These are phyloP conservation scores for Licmophora abbreviata DNA, from an alignment of 108 stramenopile genomes.

Conservation along the genomic window DNA sequence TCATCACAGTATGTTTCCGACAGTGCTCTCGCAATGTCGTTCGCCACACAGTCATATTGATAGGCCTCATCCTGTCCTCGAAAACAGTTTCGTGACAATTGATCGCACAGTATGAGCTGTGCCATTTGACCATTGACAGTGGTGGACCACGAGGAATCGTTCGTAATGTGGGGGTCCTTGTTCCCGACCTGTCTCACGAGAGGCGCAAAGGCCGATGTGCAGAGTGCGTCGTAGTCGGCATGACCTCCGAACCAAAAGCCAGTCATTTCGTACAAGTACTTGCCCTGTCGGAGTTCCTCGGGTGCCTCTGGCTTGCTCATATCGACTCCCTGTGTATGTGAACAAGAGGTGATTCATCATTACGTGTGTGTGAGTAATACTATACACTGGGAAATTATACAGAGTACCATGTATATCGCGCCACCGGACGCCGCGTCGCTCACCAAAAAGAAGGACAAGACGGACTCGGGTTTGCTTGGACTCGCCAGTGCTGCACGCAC, in stretches of 20 bases:
- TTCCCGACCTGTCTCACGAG: conserved; percentile 15
- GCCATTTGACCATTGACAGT: conserved; percentile 34
- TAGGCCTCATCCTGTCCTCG: conserved; percentile 54
- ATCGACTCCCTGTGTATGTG: too few relatives aligned
- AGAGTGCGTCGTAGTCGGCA: conserved; percentile 26
- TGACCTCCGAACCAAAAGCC: conserved; percentile 23
- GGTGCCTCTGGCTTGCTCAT: not conserved
- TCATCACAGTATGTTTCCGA: not conserved
- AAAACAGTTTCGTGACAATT: conserved; percentile 57
- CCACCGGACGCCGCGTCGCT: conserved; percentile 9
- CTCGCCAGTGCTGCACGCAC: conserved; percentile 5
- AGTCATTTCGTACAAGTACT: not conserved
- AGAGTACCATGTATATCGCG: too few relatives aligned
- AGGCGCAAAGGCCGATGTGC: conserved; percentile 8
- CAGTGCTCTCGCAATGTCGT: conserved; percentile 6
- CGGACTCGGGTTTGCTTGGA: conserved; percentile 12
- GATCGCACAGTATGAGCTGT: conserved; percentile 51
- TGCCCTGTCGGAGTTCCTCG: conserved; percentile 1
- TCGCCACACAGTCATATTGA: conserved; percentile 38
- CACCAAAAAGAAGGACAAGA: conserved; percentile 31
- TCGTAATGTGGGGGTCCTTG: not conserved
- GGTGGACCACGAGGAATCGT: conserved; percentile 23
- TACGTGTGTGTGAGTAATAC: too few relatives aligned
- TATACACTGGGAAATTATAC: too few relatives aligned
- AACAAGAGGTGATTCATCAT: too few relatives aligned